These are phyloP conservation scores for Cordyceps cicadae DNA, from an alignment of 2,329 filamentous ascomycete genomes.

Conservation along the genomic window DNA sequence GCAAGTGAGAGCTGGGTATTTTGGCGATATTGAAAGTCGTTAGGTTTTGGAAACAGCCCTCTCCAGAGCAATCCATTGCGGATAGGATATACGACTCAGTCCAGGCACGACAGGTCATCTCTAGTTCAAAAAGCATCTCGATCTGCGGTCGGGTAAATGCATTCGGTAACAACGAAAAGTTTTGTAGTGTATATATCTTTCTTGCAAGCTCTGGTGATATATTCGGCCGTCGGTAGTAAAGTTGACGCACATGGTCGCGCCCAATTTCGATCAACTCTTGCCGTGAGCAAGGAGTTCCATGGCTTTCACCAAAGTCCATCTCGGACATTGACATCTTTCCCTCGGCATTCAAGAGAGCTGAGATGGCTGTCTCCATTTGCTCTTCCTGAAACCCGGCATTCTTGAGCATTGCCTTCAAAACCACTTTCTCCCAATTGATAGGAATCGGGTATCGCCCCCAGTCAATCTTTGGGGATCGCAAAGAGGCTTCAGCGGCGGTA, in stretches of 20 bases:
- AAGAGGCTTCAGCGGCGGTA: neutral
- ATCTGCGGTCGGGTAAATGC: constrained; percentile 54
- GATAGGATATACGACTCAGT: constrained; percentile 59
- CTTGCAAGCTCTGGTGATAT: no score
- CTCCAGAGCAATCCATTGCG: constrained; percentile 48
- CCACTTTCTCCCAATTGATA: constrained; percentile 22
- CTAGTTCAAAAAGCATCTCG: constrained; percentile 59
- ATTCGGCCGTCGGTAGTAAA: no score
- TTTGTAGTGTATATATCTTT: neutral
- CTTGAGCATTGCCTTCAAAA: constrained; percentile 29
- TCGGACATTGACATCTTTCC: constrained; percentile 18
- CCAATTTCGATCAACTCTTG: no score
- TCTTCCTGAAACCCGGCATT: constrained; percentile 27
- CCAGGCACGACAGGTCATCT: constrained; percentile 62
- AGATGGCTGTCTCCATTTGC: constrained; percentile 26
- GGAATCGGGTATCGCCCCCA: constrained; percentile 13
- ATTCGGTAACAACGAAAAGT: constrained; percentile 39
- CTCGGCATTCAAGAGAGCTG: constrained; percentile 28
- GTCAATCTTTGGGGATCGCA: no score
- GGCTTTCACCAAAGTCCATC: constrained; percentile 27
- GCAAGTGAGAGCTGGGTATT: constrained; percentile 53
- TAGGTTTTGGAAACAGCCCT: constrained; percentile 42
- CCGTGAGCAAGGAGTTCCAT: neutral
- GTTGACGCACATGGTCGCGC: no score
- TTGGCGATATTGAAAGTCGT: constrained; percentile 55